Conservation (phyloP, 1,284 basidiomycete species). For the Thecaphora thlaspeos region DNA sequence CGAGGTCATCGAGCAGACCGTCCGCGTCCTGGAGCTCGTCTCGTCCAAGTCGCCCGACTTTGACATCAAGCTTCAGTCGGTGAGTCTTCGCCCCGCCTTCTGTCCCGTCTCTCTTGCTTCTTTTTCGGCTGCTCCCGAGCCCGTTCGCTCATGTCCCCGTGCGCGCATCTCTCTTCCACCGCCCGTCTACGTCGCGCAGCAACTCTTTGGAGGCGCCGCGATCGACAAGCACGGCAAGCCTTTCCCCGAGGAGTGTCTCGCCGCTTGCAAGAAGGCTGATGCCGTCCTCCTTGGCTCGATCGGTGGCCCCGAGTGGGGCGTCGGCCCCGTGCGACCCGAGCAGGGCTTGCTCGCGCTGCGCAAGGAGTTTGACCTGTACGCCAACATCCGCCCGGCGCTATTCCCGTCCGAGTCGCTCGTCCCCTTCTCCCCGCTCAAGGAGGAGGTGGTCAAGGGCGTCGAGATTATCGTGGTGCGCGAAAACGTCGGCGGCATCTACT, state of each 20-base stretch:
- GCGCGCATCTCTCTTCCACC: conserved; percentile 3
- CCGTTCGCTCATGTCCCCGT: not conserved
- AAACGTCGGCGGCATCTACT: conserved; percentile 72
- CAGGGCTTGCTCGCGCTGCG: conserved; percentile 86
- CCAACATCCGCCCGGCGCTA: conserved; percentile 94
- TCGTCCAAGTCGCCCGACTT: conserved; percentile 66
- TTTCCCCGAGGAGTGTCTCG: conserved; percentile 78
- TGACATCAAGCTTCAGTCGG: conserved; percentile 67
- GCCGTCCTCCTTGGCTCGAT: conserved; percentile 70
- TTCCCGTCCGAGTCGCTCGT: conserved; percentile 90
- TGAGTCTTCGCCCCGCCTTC: conserved; percentile 1
- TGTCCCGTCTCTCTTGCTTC: not conserved
- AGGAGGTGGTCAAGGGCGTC: conserved; percentile 78
- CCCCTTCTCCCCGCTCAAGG: conserved; percentile 86
- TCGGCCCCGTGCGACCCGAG: conserved; percentile 89
- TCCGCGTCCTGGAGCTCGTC: conserved; percentile 77
- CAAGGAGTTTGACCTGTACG: conserved; percentile 90
- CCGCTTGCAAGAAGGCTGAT: conserved; percentile 59
- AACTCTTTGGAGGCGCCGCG: conserved; percentile 88
- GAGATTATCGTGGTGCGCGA: conserved; percentile 94
- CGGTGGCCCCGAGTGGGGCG: conserved; percentile 97
- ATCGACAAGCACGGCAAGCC: conserved; percentile 85
- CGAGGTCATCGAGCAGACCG: conserved; percentile 86
- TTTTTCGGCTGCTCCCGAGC: not conserved
- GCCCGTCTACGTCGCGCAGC: conserved; percentile 4